These are phyloP conservation scores for Chrysoporthe cubensis DNA, from an alignment of 2,329 filamentous ascomycete species.

Conservation along the genomic window DNA sequence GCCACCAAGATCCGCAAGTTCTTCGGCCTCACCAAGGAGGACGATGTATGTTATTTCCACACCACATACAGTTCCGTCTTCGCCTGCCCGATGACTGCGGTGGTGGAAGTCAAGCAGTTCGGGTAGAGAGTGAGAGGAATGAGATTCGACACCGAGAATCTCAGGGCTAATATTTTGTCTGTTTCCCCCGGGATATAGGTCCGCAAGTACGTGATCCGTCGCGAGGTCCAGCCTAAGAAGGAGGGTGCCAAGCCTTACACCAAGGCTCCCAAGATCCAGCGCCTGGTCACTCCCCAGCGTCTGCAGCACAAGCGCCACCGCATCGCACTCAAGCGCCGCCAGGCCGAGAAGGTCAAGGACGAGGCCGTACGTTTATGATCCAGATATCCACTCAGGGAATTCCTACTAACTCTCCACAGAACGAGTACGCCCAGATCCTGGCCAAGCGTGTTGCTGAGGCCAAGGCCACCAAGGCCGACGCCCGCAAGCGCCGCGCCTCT, in stretches of 20 bases:
- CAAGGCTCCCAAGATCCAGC: constrained; percentile 99
- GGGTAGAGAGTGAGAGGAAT: constrained; percentile 63
- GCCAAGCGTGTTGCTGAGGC: constrained; percentile 97
- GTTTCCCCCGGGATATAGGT: constrained; percentile 62
- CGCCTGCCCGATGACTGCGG: constrained; percentile 67
- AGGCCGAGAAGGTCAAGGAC: constrained; percentile 96
- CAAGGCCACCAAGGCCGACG: constrained; percentile 91
- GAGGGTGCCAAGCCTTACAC: constrained; percentile 98
- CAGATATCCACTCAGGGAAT: neutral
- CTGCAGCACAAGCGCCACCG: constrained; percentile 99
- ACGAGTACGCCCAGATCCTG: constrained; percentile 94
- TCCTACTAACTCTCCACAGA: constrained; percentile 61
- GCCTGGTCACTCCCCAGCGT: constrained; percentile 98
- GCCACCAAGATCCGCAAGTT: constrained; percentile 99
- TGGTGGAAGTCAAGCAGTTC: constrained; percentile 47
- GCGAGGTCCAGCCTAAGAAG: constrained; percentile 94
- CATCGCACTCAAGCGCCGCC: constrained; percentile 96
- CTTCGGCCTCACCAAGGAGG: constrained; percentile 99
- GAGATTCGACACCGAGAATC: constrained; percentile 27
- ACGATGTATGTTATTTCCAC: constrained; percentile 80
- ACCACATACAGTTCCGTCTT: constrained; percentile 64
- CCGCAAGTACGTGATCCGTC: constrained; percentile 99
- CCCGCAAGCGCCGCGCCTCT: constrained; percentile 95
- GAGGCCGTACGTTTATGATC: constrained; percentile 77
- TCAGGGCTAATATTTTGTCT: constrained; percentile 42